A percentile compares a stretch with the other conserved stretches of the same genome.
Evolutionary conservation across 2,329 filamentous ascomycete species (phyloP).

Genomic region (Pseudocercospora fuligena): DNA sequence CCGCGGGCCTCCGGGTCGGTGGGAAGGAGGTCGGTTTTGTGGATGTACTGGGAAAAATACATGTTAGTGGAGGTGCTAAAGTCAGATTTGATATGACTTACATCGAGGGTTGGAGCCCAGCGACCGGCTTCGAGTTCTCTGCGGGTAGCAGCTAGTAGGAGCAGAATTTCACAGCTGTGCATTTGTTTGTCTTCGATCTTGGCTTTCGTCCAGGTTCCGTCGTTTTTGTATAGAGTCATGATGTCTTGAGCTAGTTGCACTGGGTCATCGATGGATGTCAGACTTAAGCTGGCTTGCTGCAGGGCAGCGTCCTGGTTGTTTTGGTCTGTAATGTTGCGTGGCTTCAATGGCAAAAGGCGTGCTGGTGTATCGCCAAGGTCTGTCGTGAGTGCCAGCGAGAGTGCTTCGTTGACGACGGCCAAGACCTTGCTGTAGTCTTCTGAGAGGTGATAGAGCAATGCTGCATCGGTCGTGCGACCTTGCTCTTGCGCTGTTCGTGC

Average conservation of each 20-base stretch:
- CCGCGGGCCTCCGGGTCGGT: constrained; percentile 66
- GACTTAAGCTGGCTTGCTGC: constrained; percentile 64
- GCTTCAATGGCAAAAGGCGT: constrained; percentile 79
- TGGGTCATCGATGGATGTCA: constrained; percentile 71
- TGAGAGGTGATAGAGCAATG: constrained; percentile 90
- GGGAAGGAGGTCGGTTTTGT: constrained; percentile 73
- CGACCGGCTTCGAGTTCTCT: constrained; percentile 60
- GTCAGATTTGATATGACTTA: constrained; percentile 50
- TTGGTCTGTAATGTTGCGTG: constrained; percentile 55
- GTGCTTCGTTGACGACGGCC: constrained; percentile 81
- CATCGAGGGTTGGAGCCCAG: constrained; percentile 68
- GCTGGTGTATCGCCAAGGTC: constrained; percentile 83
- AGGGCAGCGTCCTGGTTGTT: constrained; percentile 40
- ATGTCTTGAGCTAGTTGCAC: constrained; percentile 67
- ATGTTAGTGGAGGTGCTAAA: constrained; percentile 7
- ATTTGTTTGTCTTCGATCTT: constrained; percentile 64
- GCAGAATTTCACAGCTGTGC: constrained; percentile 63
- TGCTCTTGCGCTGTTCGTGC: constrained; percentile 93
- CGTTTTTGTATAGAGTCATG: constrained; percentile 64
- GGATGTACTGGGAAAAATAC: constrained; percentile 51
- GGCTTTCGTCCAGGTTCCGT: constrained; percentile 61
- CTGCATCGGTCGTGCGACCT: constrained; percentile 89
- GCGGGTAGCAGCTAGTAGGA: constrained; percentile 66
- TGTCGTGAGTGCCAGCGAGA: constrained; percentile 86
- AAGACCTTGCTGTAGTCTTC: constrained; percentile 97